phyloP scores from a whole-genome alignment of 202 grass and related monocot species.

The Schoenoplectus triqueter region DNA sequence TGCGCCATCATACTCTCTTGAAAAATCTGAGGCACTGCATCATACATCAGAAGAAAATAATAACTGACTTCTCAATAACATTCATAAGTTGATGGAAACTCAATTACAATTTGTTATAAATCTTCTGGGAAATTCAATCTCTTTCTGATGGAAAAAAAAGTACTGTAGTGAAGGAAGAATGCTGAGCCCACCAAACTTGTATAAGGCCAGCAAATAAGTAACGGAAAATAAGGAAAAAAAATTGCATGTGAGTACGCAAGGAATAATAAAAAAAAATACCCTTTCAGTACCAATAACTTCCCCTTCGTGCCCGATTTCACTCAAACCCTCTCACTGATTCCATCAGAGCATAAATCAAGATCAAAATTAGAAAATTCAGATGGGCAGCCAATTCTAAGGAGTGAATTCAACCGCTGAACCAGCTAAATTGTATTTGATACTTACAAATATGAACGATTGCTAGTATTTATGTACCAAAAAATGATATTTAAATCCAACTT shows the following conservation, averaged over 20 bases:
- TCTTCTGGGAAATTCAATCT: background rate
- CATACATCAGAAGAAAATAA: background rate
- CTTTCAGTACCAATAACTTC: no score
- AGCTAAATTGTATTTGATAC: background rate
- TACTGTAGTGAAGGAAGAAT: background rate
- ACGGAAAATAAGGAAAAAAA: background rate
- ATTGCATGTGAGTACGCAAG: background rate
- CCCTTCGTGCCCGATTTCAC: background rate
- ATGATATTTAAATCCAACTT: background rate
- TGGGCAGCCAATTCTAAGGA: no score
- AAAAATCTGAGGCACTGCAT: slow-evolving; percentile 75
- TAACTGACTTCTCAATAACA: no score
- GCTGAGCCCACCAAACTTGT: background rate
- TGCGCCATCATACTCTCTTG: slow-evolving; percentile 79
- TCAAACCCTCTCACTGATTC: background rate
- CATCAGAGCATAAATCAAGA: background rate
- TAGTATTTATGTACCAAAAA: background rate
- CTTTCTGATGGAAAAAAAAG: background rate
- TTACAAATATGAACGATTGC: background rate
- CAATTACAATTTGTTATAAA: background rate
- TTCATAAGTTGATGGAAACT: no score
- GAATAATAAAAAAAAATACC: background rate
- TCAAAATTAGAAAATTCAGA: background rate
- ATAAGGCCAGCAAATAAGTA: background rate
- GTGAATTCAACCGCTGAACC: background rate